phyloP scores from a whole-genome alignment of 331 rosid genomes.

The Quercus tomentella region DNA sequence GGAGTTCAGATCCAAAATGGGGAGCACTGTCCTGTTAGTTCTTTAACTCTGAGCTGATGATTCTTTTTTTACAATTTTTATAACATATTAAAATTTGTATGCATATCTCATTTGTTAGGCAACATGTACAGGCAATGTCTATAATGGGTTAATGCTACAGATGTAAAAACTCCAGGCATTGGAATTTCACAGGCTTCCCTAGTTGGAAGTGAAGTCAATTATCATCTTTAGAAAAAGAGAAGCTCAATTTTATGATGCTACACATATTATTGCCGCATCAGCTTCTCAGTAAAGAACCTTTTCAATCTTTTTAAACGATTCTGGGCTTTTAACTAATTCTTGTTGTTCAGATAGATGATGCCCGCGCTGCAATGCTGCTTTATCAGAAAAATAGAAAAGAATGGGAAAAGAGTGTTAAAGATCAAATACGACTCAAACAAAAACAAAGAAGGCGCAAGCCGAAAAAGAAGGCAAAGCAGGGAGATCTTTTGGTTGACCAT shows the following conservation, averaged over 20 bases:
- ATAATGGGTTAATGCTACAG: neutral
- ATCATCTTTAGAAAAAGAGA: neutral
- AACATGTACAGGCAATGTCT: neutral
- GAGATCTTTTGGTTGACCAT: constrained; percentile 22
- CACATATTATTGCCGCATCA: neutral
- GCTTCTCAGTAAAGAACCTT: neutral
- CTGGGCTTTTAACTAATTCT: neutral
- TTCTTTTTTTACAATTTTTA: neutral
- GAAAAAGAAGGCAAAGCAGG: constrained; percentile 50
- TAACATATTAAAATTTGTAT: neutral
- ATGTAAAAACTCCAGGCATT: neutral
- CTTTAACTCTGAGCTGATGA: constrained; percentile 2
- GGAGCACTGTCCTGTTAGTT: constrained; percentile 94
- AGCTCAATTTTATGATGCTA: neutral
- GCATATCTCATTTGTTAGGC: constrained; percentile 1
- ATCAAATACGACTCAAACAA: constrained; percentile 45
- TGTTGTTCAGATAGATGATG: constrained; percentile 69
- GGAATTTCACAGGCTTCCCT: neutral
- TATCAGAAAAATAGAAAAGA: constrained; percentile 66
- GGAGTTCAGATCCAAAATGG: constrained; percentile 77
- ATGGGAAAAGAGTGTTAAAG: constrained; percentile 77
- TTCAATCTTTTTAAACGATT: neutral
- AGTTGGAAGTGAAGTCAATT: neutral
- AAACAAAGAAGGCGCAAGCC: constrained; percentile 72
- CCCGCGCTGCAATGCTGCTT: constrained; percentile 91